These are phyloP conservation scores for Syzygium aqueum DNA, from an alignment of 345 rosid species.

Conservation along the genomic window DNA sequence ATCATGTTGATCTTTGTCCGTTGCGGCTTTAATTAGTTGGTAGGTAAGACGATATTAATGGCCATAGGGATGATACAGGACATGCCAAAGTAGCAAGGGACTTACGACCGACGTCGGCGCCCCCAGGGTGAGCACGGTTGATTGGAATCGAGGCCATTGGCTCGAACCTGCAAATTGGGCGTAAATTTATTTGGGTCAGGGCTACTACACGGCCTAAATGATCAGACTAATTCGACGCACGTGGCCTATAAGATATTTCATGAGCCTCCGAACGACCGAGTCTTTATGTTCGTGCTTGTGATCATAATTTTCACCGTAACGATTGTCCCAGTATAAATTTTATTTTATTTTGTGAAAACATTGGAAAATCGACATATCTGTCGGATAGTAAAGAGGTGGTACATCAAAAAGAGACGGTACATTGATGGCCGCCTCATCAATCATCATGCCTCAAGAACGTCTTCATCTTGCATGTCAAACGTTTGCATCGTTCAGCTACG, in stretches of 20 bases:
- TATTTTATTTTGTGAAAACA: background rate
- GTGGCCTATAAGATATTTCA: background rate
- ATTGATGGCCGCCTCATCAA: background rate
- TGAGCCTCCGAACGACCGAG: background rate
- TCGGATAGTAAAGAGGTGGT: background rate
- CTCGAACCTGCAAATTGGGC: background rate
- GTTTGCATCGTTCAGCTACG: background rate
- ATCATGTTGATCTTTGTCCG: background rate
- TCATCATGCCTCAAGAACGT: background rate
- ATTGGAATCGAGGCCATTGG: background rate
- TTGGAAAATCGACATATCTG: background rate
- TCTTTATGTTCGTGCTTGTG: background rate
- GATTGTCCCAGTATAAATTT: background rate
- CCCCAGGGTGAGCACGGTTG: fast-evolving
- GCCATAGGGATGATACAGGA: background rate
- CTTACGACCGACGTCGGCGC: too few relatives aligned
- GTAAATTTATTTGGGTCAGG: background rate
- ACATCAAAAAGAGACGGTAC: background rate
- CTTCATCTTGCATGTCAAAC: background rate
- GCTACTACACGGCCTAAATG: background rate
- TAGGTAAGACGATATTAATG: background rate
- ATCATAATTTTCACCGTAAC: background rate
- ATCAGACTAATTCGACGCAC: background rate
- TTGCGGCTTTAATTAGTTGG: background rate
- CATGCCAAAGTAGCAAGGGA: fast-evolving